Conservation (phyloP, 495 filamentous ascomycete species). For the Xylaria palmicola region DNA sequence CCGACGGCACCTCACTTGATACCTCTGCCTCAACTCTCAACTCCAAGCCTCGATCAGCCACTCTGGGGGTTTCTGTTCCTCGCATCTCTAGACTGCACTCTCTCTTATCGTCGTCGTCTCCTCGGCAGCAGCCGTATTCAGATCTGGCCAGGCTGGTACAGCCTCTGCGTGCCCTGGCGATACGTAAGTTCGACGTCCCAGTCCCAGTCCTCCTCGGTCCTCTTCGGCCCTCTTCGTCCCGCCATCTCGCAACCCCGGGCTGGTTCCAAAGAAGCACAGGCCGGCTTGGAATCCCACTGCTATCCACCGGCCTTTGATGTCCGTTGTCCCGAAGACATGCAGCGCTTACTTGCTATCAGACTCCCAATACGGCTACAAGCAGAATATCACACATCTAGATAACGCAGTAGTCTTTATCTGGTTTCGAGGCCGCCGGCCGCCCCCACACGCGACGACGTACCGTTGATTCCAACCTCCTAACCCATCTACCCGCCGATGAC, state of each 20-base stretch:
- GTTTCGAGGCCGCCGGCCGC: background rate
- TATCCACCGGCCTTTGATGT: background rate
- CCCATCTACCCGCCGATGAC: constrained; percentile 6
- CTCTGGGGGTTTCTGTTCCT: too few species aligned
- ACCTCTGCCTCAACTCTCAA: too few species aligned
- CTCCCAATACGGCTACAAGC: background rate
- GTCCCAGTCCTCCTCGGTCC: too few species aligned
- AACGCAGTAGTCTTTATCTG: background rate
- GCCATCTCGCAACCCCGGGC: background rate
- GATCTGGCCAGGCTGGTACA: too few species aligned
- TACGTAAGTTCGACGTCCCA: too few species aligned
- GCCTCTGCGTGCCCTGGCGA: too few species aligned
- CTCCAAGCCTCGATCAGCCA: too few species aligned
- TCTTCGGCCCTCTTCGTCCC: too few species aligned
- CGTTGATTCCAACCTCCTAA: background rate
- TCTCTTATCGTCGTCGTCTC: too few species aligned
- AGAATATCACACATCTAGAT: background rate
- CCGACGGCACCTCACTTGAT: too few species aligned
- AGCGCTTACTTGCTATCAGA: background rate
- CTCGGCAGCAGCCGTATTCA: too few species aligned
- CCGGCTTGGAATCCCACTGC: background rate
- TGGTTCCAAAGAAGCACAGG: background rate
- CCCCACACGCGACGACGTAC: background rate
- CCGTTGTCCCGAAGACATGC: background rate
- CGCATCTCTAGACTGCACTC: too few species aligned